A percentile compares a stretch with the other conserved stretches of the same genome.
Conservation (phyloP, 305 asterid genomes). For the Solanum chacoense region DNA sequence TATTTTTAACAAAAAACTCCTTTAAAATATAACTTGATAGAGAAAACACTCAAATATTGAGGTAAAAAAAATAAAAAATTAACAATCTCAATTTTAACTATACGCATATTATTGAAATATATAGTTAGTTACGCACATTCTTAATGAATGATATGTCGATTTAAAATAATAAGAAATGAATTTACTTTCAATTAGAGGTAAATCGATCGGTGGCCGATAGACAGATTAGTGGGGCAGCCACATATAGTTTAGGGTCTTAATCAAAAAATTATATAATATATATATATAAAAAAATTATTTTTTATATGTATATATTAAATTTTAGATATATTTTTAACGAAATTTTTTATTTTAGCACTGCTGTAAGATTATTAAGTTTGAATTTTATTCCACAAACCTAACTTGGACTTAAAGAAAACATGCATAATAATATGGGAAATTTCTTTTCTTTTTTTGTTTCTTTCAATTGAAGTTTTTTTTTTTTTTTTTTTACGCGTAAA, state of each 20-base stretch:
- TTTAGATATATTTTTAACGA: too few species aligned
- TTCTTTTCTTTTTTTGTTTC: background rate
- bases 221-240: too few species aligned
- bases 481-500: background rate
- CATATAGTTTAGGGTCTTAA: too few species aligned
- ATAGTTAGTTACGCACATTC: background rate
- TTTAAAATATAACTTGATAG: background rate
- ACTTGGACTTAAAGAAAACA: background rate
- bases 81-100: background rate
- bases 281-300: too few species aligned
- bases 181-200: background rate
- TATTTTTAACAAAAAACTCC: background rate
- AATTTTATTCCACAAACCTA: background rate
- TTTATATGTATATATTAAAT: too few species aligned
- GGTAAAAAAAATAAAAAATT: background rate
- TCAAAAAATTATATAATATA: too few species aligned
- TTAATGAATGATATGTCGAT: too few species aligned
- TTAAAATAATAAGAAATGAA: too few species aligned
- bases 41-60: background rate
- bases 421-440: background rate
- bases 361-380: too few species aligned
- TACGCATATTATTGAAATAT: background rate
- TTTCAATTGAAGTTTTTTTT: background rate
- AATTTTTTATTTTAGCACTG: background rate
- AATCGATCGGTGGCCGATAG: too few species aligned